Evolutionary conservation across 306 rosid genomes (phyloP).

Genomic region (Cicer yamashitae): DNA sequence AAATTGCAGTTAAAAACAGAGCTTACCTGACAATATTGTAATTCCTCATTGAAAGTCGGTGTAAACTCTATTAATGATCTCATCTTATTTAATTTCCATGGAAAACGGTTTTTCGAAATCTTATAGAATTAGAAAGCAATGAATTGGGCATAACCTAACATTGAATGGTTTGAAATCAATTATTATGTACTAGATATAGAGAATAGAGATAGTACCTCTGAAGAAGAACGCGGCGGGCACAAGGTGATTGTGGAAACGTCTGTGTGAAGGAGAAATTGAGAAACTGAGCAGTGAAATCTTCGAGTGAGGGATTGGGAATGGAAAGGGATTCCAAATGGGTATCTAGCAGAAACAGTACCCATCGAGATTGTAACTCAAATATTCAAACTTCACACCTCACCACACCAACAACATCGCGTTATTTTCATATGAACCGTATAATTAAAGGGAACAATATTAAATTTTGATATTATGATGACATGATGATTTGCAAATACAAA

Average conservation of each 20-base stretch:
- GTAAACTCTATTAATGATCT: too few relatives aligned
- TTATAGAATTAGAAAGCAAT: not conserved
- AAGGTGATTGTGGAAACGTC: constrained; percentile 54
- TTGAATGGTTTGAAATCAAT: not conserved
- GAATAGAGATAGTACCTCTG: constrained; percentile 50
- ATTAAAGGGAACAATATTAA: not conserved
- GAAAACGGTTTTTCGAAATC: too few relatives aligned
- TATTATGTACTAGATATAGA: too few relatives aligned
- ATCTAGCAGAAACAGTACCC: constrained; percentile 59
- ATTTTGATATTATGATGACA: not conserved
- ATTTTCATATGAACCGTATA: not conserved
- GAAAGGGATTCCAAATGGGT: constrained; percentile 52
- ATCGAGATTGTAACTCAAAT: constrained; percentile 44
- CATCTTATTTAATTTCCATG: too few relatives aligned
- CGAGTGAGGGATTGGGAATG: constrained; percentile 47
- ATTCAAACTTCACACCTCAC: constrained; percentile 26
- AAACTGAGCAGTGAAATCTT: constrained; percentile 46
- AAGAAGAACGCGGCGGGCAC: constrained; percentile 48
- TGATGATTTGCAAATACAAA: not conserved
- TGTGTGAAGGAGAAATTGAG: constrained; percentile 52
- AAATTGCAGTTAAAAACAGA: too few relatives aligned
- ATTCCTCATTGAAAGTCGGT: too few relatives aligned
- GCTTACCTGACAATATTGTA: too few relatives aligned
- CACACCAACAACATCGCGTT: too few relatives aligned
- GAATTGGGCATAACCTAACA: not conserved